Percentiles rank a stretch among this genome's conserved stretches.
Conservation (phyloP, 805 yeast species). For the Yarrowia sp. region DNA sequence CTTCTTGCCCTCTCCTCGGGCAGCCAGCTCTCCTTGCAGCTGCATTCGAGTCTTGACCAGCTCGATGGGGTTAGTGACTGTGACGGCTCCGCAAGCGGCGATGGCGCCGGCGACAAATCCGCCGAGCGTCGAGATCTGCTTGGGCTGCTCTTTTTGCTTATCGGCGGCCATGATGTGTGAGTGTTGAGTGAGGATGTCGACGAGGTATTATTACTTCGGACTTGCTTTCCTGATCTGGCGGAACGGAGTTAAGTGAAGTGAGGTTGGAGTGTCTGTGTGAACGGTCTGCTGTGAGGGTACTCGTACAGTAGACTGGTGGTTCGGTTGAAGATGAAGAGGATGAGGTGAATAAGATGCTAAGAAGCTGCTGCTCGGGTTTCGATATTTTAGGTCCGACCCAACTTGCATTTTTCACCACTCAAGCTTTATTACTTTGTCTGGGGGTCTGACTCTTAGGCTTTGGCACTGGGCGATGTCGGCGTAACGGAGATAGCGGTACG, state of each 20-base stretch:
- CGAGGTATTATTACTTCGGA: conserved; percentile 10
- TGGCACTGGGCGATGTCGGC: conserved; percentile 7
- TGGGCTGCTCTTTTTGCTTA: not conserved
- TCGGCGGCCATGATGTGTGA: conserved; percentile 10
- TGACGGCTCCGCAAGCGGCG: conserved; percentile 98
- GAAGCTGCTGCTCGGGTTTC: conserved; percentile 8
- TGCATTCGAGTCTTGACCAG: conserved; percentile 94
- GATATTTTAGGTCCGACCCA: conserved; percentile 21
- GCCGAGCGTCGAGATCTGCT: conserved; percentile 43
- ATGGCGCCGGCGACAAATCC: conserved; percentile 88
- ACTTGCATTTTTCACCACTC: conserved; percentile 18
- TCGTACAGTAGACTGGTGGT: not conserved
- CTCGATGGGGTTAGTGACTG: conserved; percentile 94
- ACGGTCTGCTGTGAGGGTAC: not conserved
- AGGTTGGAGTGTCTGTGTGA: not conserved
- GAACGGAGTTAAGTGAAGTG: not conserved
- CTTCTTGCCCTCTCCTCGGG: conserved; percentile 47
- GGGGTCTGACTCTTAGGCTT: conserved; percentile 20
- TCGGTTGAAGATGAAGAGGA: not conserved
- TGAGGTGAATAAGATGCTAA: not conserved
- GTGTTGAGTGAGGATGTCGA: not conserved
- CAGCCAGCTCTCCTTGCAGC: conserved; percentile 83
- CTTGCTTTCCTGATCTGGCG: conserved; percentile 5
- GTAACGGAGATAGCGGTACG: not conserved
- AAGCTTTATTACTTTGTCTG: conserved; percentile 11